Evolutionary conservation across 495 filamentous ascomycete genomes (phyloP).

Genomic region (Apiosordaria backusii): DNA sequence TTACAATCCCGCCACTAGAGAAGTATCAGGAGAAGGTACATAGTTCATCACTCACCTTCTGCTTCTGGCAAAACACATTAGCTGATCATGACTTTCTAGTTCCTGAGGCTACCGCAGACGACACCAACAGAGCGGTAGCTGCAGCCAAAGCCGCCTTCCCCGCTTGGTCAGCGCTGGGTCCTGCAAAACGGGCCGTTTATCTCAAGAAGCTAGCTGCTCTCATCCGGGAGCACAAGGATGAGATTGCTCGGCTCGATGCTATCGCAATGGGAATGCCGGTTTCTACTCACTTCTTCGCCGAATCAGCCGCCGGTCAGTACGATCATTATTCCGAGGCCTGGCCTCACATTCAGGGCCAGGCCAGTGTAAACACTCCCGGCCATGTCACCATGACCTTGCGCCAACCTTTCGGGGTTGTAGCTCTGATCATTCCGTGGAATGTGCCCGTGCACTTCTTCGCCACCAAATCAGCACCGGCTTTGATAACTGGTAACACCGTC

Average conservation of each 20-base stretch:
- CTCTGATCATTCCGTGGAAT: slow-evolving; percentile 91
- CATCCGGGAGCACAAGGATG: slow-evolving; percentile 41
- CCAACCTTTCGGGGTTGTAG: slow-evolving; percentile 86
- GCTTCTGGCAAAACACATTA: background rate
- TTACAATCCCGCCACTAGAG: slow-evolving; percentile 32
- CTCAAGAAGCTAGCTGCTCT: slow-evolving; percentile 53
- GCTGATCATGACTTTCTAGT: slow-evolving; percentile 12
- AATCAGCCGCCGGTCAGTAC: slow-evolving; percentile 21
- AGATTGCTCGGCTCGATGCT: slow-evolving; percentile 54
- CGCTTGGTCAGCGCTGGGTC: slow-evolving; percentile 51
- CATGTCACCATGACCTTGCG: slow-evolving; percentile 87
- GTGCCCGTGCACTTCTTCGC: slow-evolving; percentile 79
- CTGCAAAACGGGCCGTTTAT: slow-evolving; percentile 40
- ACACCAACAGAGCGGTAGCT: slow-evolving; percentile 56
- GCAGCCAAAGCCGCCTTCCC: slow-evolving; percentile 59
- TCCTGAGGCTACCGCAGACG: slow-evolving; percentile 37
- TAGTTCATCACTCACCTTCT: background rate
- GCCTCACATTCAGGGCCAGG: slow-evolving; percentile 57
- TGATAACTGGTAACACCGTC: slow-evolving; percentile 82
- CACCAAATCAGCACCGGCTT: slow-evolving; percentile 84
- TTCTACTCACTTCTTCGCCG: slow-evolving; percentile 35
- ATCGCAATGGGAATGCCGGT: slow-evolving; percentile 50
- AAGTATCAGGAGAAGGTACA: slow-evolving; percentile 8
- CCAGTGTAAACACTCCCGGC: slow-evolving; percentile 72
- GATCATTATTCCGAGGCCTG: slow-evolving; percentile 39